Base-by-base conservation (phyloP, 2,329 filamentous ascomycete species). In the Pseudogymnoascus sp. region DNA sequence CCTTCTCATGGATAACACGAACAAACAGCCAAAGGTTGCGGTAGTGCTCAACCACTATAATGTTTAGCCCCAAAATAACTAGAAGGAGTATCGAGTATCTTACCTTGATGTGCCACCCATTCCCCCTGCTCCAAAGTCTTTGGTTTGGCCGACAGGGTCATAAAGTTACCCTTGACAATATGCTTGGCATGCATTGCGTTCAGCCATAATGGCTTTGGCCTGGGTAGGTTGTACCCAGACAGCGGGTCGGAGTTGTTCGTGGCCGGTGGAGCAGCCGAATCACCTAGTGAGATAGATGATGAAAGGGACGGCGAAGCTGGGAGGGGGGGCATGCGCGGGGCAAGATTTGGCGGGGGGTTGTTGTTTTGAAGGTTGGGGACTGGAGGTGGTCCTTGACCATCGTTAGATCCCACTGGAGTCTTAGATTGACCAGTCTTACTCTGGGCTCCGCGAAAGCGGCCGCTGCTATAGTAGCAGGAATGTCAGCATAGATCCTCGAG, bases 131-230 rank as follows among this genome's bases (percentile, higher is more conserved):
- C 93, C 53, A 97, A 90, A 63, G 95, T 93, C 79, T 93, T 93
- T 21, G 93, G 93, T 73, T 93, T 89, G 60, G 92, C 91, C 71
- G 93, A 96, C 65, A 97, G 78, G 10, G 93, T 97, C 88, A 96
- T 91, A 74, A 97, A 97, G 79, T 97, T 97, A 65, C 93, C 93
- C 79, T 93, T 96, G 72, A 97, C 93, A 68, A 96, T 96, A 72
- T 96, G 87, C 73, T 88, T 90, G 62, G 89, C 88, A 73, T 90
- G 89, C 66, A 85, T 79, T 63, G 88, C 83, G 71, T 90, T 88
- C 71, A 92, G 85, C 86, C 90, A 92, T 65, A 90, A 78, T 15
- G 90, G 90, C 65, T 86, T 79, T 33, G 84, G 83, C 42, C 84
- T 82, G 64, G 88, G 88, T 65, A 90, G 79, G 69, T 88, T 85